Evolutionary conservation across 345 rosid genomes (phyloP).

Genomic region (Salix dunnii): DNA sequence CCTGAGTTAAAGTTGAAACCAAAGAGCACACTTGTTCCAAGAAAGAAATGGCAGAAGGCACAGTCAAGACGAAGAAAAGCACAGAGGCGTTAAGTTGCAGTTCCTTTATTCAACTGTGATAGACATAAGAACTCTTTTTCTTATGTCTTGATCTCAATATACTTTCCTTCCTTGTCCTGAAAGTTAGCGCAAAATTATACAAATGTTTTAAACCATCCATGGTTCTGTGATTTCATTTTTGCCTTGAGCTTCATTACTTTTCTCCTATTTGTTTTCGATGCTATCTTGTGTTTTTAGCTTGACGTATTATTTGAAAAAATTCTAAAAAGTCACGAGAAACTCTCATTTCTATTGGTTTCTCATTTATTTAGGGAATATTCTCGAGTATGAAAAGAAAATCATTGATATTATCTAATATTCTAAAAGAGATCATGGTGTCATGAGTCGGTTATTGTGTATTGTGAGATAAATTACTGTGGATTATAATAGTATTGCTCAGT

Average conservation of each 20-base stretch:
- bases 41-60: conserved; percentile 87
- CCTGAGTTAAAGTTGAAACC: conserved; percentile 89
- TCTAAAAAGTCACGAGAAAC: too few species aligned
- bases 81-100: conserved; percentile 48
- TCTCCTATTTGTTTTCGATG: not conserved
- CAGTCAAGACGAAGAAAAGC: conserved; percentile 86
- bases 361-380: too few species aligned
- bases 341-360: not conserved
- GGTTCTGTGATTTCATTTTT: not conserved
- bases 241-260: not conserved
- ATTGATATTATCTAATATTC: too few species aligned
- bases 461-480: too few species aligned
- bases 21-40: conserved; percentile 78
- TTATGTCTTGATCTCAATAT: not conserved
- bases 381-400: not conserved
- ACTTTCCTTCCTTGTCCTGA: not conserved
- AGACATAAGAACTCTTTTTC: not conserved
- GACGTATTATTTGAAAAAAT: too few species aligned
- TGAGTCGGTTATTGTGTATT: too few species aligned
- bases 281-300: not conserved
- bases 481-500: too few species aligned
- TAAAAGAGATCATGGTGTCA: too few species aligned
- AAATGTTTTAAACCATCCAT: not conserved
- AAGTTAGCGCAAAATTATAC: too few species aligned
- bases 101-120: not conserved